Conservation (phyloP, 2,329 filamentous ascomycete genomes). For the Pyrenochaeta sp. region DNA sequence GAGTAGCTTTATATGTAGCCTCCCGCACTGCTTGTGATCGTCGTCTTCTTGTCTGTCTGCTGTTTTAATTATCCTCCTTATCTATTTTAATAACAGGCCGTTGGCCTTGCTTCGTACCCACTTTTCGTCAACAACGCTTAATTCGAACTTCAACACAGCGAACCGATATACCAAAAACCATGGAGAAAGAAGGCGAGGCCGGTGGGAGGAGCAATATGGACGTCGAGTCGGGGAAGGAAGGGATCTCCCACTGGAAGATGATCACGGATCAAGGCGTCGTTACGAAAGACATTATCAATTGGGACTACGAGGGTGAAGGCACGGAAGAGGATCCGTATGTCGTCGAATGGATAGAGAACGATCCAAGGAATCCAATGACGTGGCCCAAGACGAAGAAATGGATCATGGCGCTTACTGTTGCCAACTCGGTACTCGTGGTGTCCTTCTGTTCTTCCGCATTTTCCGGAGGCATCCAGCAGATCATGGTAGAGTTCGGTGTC, state of each 20-base stretch:
- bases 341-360: constrained; percentile 58
- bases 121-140: constrained; percentile 1
- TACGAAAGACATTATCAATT: constrained; percentile 49
- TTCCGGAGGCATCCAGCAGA: constrained; percentile 48
- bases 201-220: constrained; percentile 29
- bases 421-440: constrained; percentile 54
- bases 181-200: constrained; percentile 29
- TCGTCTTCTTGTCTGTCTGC: not conserved
- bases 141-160: constrained; percentile 4
- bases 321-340: constrained; percentile 56
- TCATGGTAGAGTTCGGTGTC: constrained; percentile 51
- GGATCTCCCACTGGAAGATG: constrained; percentile 48
- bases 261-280: constrained; percentile 49
- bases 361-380: constrained; percentile 56
- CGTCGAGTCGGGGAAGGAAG: constrained; percentile 44
- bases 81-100: not conserved
- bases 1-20: constrained; percentile 23
- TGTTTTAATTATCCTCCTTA: not conserved
- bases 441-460: constrained; percentile 56
- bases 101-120: not conserved
- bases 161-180: constrained; percentile 3
- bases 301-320: constrained; percentile 53
- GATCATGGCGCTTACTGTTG: constrained; percentile 51
- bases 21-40: constrained; percentile 1
- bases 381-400: constrained; percentile 53